Evolutionary conservation across 2,329 filamentous ascomycete species (phyloP).

Genomic region (Colletotrichum sp.): DNA sequence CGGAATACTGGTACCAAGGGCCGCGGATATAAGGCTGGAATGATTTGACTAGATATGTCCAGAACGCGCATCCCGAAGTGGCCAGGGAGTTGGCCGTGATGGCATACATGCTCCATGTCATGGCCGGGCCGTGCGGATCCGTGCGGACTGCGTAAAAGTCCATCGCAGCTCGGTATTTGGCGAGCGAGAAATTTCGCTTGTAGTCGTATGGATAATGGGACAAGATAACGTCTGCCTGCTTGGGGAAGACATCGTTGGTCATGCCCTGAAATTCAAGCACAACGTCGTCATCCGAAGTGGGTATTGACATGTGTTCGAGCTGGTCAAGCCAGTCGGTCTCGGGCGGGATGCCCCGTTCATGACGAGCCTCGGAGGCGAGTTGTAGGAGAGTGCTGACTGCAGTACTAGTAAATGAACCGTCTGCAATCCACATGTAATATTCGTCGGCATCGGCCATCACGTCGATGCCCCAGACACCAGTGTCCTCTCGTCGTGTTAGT

Average conservation of each 20-base stretch:
- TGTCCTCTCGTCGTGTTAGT: constrained; percentile 18
- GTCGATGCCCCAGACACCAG: constrained; percentile 20
- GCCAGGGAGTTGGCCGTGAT: constrained; percentile 71
- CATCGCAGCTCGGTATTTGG: constrained; percentile 33
- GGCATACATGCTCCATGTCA: constrained; percentile 75
- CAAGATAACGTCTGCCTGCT: constrained; percentile 73
- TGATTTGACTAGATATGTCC: constrained; percentile 69
- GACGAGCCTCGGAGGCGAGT: neutral
- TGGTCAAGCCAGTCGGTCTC: neutral
- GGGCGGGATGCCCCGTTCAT: neutral
- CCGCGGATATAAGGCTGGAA: constrained; percentile 67
- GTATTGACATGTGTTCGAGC: constrained; percentile 19
- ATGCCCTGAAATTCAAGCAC: constrained; percentile 70
- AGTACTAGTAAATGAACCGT: neutral
- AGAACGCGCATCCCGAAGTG: constrained; percentile 70
- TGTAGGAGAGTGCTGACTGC: neutral
- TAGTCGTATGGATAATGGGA: constrained; percentile 69
- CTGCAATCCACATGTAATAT: constrained; percentile 15
- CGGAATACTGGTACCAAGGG: constrained; percentile 74
- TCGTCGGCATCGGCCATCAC: constrained; percentile 25
- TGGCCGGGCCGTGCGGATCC: constrained; percentile 67
- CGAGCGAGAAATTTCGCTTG: constrained; percentile 41
- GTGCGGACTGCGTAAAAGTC: constrained; percentile 33
- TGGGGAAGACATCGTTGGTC: constrained; percentile 69
- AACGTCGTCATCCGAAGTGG: constrained; percentile 40